These are phyloP conservation scores for Furcasterigmium furcatum DNA, from an alignment of 2,329 filamentous ascomycete genomes.

Conservation along the genomic window DNA sequence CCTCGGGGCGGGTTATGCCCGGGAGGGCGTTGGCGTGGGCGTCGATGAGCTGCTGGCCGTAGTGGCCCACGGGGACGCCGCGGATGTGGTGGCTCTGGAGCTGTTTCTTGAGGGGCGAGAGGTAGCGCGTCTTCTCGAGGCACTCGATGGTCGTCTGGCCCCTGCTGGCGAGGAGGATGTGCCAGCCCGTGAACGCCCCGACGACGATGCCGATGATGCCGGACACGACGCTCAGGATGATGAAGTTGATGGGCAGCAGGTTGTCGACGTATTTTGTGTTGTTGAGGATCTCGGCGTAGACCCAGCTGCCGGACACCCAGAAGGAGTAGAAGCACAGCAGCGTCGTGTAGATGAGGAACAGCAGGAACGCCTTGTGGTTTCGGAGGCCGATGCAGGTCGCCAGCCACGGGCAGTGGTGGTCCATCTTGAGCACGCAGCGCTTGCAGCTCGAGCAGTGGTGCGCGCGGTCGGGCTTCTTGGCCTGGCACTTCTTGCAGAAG, in stretches of 20 bases:
- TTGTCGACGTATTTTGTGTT: conserved; percentile 70
- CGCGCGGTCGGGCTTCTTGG: conserved; percentile 88
- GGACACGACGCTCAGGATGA: conserved; percentile 79
- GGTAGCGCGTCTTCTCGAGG: conserved; percentile 91
- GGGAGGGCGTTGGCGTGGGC: conserved; percentile 80
- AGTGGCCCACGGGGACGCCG: conserved; percentile 50
- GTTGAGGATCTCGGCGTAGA: conserved; percentile 77
- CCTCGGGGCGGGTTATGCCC: conserved; percentile 75
- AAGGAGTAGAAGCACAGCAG: conserved; percentile 83
- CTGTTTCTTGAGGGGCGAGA: conserved; percentile 72
- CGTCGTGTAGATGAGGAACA: conserved; percentile 88
- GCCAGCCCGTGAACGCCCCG: conserved; percentile 87
- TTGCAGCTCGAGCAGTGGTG: conserved; percentile 97
- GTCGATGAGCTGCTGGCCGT: conserved; percentile 73
- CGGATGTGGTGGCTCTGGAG: conserved; percentile 59
- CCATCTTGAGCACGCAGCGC: conserved; percentile 97
- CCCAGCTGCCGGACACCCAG: conserved; percentile 73
- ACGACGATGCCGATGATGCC: conserved; percentile 91
- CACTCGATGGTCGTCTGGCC: conserved; percentile 96
- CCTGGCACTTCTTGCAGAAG: conserved; percentile 97
- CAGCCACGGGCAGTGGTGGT: conserved; percentile 98
- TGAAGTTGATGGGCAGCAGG: conserved; percentile 84
- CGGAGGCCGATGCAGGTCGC: conserved; percentile 90
- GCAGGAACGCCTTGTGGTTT: conserved; percentile 93
- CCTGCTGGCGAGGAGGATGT: conserved; percentile 73